Base-by-base conservation (phyloP, 2,329 filamentous ascomycete species). In the Exserohilum turcica region DNA sequence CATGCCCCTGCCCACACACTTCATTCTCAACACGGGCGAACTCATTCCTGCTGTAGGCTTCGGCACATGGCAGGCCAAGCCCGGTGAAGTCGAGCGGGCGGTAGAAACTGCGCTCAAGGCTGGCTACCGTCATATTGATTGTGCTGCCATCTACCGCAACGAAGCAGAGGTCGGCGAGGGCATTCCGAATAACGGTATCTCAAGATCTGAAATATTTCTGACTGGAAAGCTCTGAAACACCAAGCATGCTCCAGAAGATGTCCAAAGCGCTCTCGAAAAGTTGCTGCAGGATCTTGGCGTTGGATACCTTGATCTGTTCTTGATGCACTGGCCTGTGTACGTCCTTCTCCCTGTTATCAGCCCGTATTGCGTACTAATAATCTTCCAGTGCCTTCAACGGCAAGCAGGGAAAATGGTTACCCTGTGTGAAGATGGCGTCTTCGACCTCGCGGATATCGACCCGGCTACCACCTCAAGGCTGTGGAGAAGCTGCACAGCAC, bases 191-290 rank as follows among this genome's bases (percentile, higher is more conserved):
- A 80, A 81, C 18, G 82, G 82, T 38, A 73, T 90, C 2, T 82
- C 86, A 4, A 82, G 88, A 18, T 80, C 84, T 54, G 77, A 86
- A 66, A 84, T 91, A 64, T 91, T 82, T 77, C 78, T 92, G 54
- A 92, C 90, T 36, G 90, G 88, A 63, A 94, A 93, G 81, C 83
- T 92, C 44, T 84, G 90, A 80, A 91, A 92, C 79, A 82, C 86
- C 42, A 88, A 86, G 80, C 88, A 91, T 77, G 87, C 91, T 63
- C 82, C 82, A 61, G 52, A 66, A 21, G 59, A 71, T 46, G 87
- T 89, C 8, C 75, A 82, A 52, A 73, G 78, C 46, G 85, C 84
- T 48, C 79, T 85, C 32, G 78, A 83, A 56, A 78, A 83, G 19
- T 84, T 85, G 43, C 77, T 88, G 38, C 78, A 84, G 64, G 80